Base-by-base conservation (phyloP, 768 basidiomycete species). In the Naematelia encephala region DNA sequence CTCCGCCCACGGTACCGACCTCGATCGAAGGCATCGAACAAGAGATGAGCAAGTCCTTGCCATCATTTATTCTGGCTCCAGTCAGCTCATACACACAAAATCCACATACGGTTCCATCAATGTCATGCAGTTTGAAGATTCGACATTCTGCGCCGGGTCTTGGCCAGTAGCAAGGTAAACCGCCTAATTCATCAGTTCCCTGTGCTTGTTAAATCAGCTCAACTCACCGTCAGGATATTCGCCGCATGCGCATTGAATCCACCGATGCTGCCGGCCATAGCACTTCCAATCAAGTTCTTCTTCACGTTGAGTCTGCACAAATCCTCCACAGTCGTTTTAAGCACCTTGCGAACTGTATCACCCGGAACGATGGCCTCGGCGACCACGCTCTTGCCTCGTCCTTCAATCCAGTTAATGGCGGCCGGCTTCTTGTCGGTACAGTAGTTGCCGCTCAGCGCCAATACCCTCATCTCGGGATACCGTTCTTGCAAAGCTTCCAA, bases 371-470 rank as follows among this genome's bases (percentile, higher is more conserved):
- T 83, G 1, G 93, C 92, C 80, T 99, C 94, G 0, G 91, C 94
- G 50, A 98, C 93, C 19, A 99, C 88, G 54, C 89, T 89, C 87
- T 99, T 99, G 23, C 96, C 96, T 43, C 96, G 82, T 1, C 96
- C 96, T 79, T 98, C 94, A 63, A 98, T 98, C 96, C 96, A 99
- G 80, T 98, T 99, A 79, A 99, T 96, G 46, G 96, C 96, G 10
- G 96, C 90, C 0, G 96, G 90, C 80, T 99, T 99, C 87, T 99
- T 99, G 80, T 99, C 96, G 64, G 91, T 99, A 81, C 96, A 98
- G 77, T 98, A 99, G 77, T 99, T 99, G 46, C 94, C 96, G 4
- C 88, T 90, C 14, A 99, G 83, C 8, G 94, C 89, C 29, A 96
- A 83, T 43, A 91, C 85, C 56, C 85, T 78, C 93, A 97, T 97